Evolutionary conservation across 2,329 filamentous ascomycete genomes (phyloP), one percentile per base, ranked within the genome.

Genomic region (Phialophora verrucosa): DNA sequence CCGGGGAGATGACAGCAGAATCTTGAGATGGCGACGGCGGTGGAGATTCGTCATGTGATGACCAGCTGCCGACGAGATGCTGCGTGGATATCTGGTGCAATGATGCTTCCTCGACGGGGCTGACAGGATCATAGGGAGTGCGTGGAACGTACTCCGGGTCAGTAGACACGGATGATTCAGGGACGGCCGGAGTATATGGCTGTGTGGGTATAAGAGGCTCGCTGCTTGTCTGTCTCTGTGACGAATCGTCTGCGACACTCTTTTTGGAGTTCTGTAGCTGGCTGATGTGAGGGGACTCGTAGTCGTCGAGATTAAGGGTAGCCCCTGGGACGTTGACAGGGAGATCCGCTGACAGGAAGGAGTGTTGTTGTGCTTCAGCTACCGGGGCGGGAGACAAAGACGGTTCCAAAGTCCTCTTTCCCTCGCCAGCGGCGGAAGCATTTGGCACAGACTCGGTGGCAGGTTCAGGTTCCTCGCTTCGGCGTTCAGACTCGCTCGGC

Each of bases 271-370:
- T 54, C 10, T 55, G 8, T 11, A 70, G 62, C 55, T 66, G 70
- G 42, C 65, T 70, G n/a, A 57, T 63, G 17, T 62, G 62, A 12
- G 69, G 17, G n/a, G 69, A 64, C 29, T 69, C 66, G 64, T 70
- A 69, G 20, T 71, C 68, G 38, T 61, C 50, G 49, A 57, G 68
- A 50, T 71, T 50, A 31, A 66, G 60, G 3, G 31, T 29, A 12
- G 58, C 12, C 6, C 57, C 44, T 50, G 66, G 68, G 20, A 70
- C 62, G 38, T 53, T 42, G 4, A 71, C 59, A 10, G 62, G 62
- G 62, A 47, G 4, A 8, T 59, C 55, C 51, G 49, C 11, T 29
- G n/a, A 17, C 31, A 53, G 61, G 29, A 29, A 29, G 10, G n/a
- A 11, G 35, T 31, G 59, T 31, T 62, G 54, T 50, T 70, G 69